These are phyloP conservation scores for Ceriops decandra DNA, from an alignment of 345 rosid genomes.

Conservation along the genomic window DNA sequence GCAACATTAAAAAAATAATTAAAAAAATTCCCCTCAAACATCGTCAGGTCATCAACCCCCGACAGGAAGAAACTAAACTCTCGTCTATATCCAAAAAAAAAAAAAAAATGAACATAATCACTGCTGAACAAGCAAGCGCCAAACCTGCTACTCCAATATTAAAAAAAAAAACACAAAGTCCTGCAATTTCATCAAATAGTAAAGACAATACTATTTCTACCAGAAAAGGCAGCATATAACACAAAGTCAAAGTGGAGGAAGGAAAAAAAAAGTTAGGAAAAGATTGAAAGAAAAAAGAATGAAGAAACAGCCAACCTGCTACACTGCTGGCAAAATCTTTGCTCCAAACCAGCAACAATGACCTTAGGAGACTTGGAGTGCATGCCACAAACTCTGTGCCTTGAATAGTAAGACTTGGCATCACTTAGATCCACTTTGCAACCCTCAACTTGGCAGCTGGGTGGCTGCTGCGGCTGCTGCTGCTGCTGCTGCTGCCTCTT, in stretches of 20 bases:
- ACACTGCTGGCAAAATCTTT: slow-evolving; percentile 98
- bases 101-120: no score
- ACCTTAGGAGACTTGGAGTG: slow-evolving; percentile 84
- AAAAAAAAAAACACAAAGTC: no score
- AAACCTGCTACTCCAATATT: no score
- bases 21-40: neutral
- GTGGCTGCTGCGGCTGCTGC: slow-evolving; percentile 40
- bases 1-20: no score
- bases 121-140: no score
- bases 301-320: slow-evolving; percentile 55
- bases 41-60: neutral
- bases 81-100: no score
- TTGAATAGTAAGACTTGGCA: slow-evolving; percentile 83
- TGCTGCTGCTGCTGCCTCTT: slow-evolving; percentile 1
- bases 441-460: slow-evolving; percentile 95
- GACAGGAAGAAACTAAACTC: neutral
- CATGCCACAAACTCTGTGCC: slow-evolving; percentile 83
- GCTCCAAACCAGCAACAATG: slow-evolving; percentile 73
- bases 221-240: neutral
- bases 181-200: no score
- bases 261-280: neutral
- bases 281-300: neutral
- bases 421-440: slow-evolving; percentile 91
- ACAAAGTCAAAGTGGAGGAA: neutral
- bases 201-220: no score